A percentile compares a stretch with the other conserved stretches of the same genome.
phyloP scores from a whole-genome alignment of 192 early-diverging fungal genomes.

The Coemansia sp. region DNA sequence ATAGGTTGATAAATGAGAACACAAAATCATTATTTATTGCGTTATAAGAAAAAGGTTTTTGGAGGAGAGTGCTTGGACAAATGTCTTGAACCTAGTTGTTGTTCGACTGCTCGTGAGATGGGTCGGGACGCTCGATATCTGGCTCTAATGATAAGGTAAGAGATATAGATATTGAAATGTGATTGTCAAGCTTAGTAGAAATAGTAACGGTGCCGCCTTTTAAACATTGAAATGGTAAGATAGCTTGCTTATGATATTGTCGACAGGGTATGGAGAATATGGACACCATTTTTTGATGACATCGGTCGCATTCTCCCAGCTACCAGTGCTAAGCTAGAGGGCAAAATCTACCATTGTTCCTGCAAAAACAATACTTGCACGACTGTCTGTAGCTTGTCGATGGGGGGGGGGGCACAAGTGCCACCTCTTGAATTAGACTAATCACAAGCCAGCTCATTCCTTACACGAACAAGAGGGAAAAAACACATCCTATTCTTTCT shows the following conservation, averaged over 20 bases:
- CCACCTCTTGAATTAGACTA: neutral
- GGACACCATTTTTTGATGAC: too few species aligned
- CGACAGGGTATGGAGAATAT: too few species aligned
- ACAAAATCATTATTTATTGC: neutral
- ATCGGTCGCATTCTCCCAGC: too few species aligned
- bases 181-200: neutral
- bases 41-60: slow-evolving; percentile 3
- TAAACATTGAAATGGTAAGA: too few species aligned
- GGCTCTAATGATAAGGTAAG: slow-evolving; percentile 22
- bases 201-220: too few species aligned
- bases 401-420: too few species aligned
- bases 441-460: neutral
- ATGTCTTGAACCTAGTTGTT: slow-evolving; percentile 5
- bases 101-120: neutral
- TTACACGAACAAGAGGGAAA: neutral
- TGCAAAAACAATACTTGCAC: too few species aligned
- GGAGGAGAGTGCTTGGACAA: slow-evolving; percentile 2
- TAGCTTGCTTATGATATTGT: too few species aligned
- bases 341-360: too few species aligned
- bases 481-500: slow-evolving; percentile 29
- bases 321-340: too few species aligned
- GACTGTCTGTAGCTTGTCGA: too few species aligned
- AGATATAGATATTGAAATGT: slow-evolving; percentile 1
- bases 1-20: neutral
- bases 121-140: slow-evolving; percentile 31